Percentiles rank a stretch among this genome's conserved stretches.
phyloP scores from a whole-genome alignment of 495 filamentous ascomycete species.

The Annulohypoxylon stygium region DNA sequence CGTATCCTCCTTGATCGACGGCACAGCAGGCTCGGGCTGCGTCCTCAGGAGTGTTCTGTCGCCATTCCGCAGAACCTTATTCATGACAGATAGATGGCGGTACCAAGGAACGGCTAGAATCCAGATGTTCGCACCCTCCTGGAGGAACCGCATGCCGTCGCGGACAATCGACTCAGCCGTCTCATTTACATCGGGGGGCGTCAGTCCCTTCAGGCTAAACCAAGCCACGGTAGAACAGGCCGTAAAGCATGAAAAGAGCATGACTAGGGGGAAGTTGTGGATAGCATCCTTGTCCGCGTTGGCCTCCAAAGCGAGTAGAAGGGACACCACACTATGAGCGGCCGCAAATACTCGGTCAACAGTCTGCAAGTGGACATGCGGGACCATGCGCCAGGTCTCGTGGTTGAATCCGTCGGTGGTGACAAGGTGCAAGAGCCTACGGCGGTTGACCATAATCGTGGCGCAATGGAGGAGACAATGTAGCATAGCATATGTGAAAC shows the following conservation, averaged over 20 bases:
- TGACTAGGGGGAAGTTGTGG: slow-evolving; percentile 65
- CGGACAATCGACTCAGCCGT: slow-evolving; percentile 61
- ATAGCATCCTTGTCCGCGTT: slow-evolving; percentile 63
- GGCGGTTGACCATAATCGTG: slow-evolving; percentile 66
- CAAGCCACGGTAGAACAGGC: slow-evolving; percentile 65
- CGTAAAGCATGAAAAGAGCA: slow-evolving; percentile 66
- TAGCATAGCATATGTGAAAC: slow-evolving; percentile 65
- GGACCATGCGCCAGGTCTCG: slow-evolving; percentile 59
- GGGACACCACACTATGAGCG: slow-evolving; percentile 62
- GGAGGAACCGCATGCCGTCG: slow-evolving; percentile 63
- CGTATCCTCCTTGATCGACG: slow-evolving; percentile 62
- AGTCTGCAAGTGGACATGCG: slow-evolving; percentile 54
- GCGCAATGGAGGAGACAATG: slow-evolving; percentile 65
- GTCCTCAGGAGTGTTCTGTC: slow-evolving; percentile 46
- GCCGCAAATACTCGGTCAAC: slow-evolving; percentile 64
- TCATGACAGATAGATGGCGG: slow-evolving; percentile 64
- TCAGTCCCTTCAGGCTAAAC: slow-evolving; percentile 63
- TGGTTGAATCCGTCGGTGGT: slow-evolving; percentile 60
- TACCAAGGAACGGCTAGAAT: slow-evolving; percentile 65
- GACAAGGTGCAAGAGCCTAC: slow-evolving; percentile 63
- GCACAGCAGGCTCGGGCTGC: slow-evolving; percentile 47
- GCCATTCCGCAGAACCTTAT: slow-evolving; percentile 60
- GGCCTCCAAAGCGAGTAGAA: slow-evolving; percentile 59
- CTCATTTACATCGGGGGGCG: slow-evolving; percentile 60
- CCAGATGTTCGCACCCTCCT: slow-evolving; percentile 63